Conservation (phyloP, 306 rosid genomes). For the Mucuna pruriens region DNA sequence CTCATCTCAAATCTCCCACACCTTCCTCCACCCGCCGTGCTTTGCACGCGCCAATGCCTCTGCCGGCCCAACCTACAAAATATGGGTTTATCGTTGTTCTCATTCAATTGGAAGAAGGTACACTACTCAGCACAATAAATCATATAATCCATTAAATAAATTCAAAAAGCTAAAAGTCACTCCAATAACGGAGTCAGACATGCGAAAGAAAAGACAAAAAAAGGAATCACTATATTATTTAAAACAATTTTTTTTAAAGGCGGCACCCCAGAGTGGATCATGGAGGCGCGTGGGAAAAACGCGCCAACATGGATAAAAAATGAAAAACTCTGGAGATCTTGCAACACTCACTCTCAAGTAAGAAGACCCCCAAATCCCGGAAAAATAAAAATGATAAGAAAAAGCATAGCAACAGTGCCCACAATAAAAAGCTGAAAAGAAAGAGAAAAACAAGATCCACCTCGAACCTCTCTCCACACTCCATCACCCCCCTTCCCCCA, state of each 20-base stretch:
- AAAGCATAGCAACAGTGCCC: conserved; percentile 40
- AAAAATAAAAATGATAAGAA: conserved; percentile 44
- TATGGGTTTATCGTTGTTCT: neutral
- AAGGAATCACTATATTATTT: neutral
- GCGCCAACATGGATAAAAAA: neutral
- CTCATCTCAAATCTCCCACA: neutral
- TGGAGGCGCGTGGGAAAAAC: neutral
- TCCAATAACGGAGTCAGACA: neutral
- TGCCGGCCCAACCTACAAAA: conserved; percentile 11
- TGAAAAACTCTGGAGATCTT: neutral
- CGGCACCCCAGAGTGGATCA: too few relatives aligned
- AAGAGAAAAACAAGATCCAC: conserved; percentile 86
- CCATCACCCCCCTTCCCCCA: neutral
- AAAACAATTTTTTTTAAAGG: neutral
- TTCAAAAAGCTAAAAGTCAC: too few relatives aligned
- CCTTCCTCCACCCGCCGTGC: neutral
- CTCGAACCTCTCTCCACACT: conserved; percentile 83
- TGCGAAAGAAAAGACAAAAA: neutral
- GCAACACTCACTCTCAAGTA: conserved; percentile 49
- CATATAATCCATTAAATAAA: neutral
- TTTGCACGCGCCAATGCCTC: conserved; percentile 35
- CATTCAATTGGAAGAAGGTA: neutral
- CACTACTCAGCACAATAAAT: neutral
- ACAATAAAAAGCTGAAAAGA: conserved; percentile 57
- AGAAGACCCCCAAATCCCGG: conserved; percentile 59